Conservation (phyloP, 495 filamentous ascomycete species). For the Lophiotrema nucula region DNA sequence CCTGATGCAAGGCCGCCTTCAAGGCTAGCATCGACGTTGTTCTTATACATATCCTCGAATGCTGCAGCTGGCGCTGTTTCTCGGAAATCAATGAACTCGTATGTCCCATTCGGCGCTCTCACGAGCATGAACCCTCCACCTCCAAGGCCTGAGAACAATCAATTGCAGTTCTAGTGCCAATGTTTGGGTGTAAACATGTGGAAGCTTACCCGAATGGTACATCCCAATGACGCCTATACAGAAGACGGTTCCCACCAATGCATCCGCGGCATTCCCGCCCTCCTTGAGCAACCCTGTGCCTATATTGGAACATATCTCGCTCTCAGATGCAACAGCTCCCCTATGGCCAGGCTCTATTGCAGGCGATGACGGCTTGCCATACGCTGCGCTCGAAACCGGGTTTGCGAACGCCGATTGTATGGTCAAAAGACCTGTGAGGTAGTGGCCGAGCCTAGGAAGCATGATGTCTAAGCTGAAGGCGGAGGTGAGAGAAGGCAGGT, state of each 20-base stretch:
- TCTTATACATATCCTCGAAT: conserved; percentile 74
- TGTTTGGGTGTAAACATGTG: background rate
- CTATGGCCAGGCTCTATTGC: background rate
- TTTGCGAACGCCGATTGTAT: conserved; percentile 20
- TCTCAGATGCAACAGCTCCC: conserved; percentile 82
- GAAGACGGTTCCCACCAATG: conserved; percentile 42
- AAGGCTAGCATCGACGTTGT: conserved; percentile 40
- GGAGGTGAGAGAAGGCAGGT: background rate
- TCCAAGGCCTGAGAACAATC: conserved; percentile 51
- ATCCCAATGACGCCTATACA: conserved; percentile 54
- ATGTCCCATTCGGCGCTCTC: conserved; percentile 59
- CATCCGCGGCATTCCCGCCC: conserved; percentile 41
- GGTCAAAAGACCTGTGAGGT: conserved; percentile 24
- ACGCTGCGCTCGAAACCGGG: background rate
- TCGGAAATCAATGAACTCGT: conserved; percentile 80
- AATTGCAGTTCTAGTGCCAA: background rate
- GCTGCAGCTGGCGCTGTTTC: conserved; percentile 81
- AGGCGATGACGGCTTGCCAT: background rate
- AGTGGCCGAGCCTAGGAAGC: conserved; percentile 1
- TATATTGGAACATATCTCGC: conserved; percentile 69
- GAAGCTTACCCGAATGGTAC: conserved; percentile 58
- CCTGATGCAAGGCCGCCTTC: conserved; percentile 71
- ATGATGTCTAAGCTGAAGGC: conserved; percentile 13
- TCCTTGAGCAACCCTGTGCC: conserved; percentile 66
- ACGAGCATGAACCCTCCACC: conserved; percentile 89